Percentiles rank a stretch among this genome's conserved stretches.
These are phyloP conservation scores for Exophiala dermatitidis DNA, from an alignment of 2,329 filamentous ascomycete genomes.

Conservation along the genomic window DNA sequence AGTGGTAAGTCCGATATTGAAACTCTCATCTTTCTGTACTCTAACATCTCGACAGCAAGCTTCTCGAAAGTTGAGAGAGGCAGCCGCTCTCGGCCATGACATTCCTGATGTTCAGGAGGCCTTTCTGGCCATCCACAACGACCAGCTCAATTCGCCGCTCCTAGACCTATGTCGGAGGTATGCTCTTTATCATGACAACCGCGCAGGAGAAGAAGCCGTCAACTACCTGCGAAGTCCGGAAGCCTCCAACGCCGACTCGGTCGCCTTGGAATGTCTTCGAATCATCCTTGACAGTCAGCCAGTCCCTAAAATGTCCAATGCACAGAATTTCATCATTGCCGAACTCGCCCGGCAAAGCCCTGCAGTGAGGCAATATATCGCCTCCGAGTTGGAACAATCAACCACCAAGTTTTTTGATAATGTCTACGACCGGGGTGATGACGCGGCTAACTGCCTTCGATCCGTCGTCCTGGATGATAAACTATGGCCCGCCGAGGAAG, in stretches of 20 bases:
- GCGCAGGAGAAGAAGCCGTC: conserved; percentile 40
- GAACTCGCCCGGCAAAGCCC: conserved; percentile 40
- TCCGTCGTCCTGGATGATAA: conserved; percentile 41
- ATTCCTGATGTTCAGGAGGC: conserved; percentile 41
- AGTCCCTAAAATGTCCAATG: conserved; percentile 31
- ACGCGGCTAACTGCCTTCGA: conserved; percentile 41
- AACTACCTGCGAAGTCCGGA: conserved; percentile 39
- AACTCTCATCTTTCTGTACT: background rate
- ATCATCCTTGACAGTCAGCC: conserved; percentile 36
- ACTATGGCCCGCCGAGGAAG: conserved; percentile 38
- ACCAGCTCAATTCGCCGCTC: conserved; percentile 31
- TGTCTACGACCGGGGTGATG: conserved; percentile 43
- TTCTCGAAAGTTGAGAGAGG: conserved; percentile 43
- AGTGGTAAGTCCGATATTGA: conserved; percentile 33
- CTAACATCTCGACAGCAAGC: conserved; percentile 34
- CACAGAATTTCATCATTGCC: conserved; percentile 43
- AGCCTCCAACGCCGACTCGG: conserved; percentile 35
- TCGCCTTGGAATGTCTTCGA: conserved; percentile 39
- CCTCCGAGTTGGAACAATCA: conserved; percentile 37
- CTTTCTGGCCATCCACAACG: conserved; percentile 40
- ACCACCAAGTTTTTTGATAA: conserved; percentile 44
- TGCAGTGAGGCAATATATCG: conserved; percentile 39
- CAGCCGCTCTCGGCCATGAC: conserved; percentile 41
- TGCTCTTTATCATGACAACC: conserved; percentile 36
- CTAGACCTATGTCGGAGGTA: conserved; percentile 41